Evolutionary conservation across 2,329 filamentous ascomycete species (phyloP).

Genomic region (Aaosphaeria pasadenensis): DNA sequence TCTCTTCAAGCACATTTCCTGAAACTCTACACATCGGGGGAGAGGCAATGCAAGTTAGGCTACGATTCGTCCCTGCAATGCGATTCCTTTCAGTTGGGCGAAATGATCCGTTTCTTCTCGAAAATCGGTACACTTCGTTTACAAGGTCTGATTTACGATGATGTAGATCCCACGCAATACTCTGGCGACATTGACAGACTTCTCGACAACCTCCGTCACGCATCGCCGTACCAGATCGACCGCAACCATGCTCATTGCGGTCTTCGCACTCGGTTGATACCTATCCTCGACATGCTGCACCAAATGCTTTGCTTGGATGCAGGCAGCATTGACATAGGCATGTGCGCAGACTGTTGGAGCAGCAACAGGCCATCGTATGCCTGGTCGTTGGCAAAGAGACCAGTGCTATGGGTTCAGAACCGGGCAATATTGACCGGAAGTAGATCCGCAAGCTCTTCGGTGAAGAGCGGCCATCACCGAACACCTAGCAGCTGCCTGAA

Average conservation of each 20-base stretch:
- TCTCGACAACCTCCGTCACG: conserved; percentile 61
- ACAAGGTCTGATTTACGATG: conserved; percentile 41
- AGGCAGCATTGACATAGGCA: conserved; percentile 37
- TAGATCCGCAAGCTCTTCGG: conserved; percentile 12
- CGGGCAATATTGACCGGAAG: conserved; percentile 13
- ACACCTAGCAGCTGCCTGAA: conserved; percentile 28
- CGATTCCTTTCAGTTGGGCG: conserved; percentile 75
- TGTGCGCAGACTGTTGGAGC: conserved; percentile 47
- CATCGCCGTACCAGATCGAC: conserved; percentile 71
- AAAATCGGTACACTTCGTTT: conserved; percentile 61
- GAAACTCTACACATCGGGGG: conserved; percentile 63
- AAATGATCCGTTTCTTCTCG: conserved; percentile 70
- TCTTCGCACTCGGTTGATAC: conserved; percentile 61
- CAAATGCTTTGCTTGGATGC: conserved; percentile 34
- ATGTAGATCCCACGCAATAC: conserved; percentile 47
- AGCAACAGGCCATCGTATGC: conserved; percentile 38
- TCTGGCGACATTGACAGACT: conserved; percentile 61
- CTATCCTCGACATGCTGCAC: conserved; percentile 63
- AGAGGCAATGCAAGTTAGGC: conserved; percentile 67
- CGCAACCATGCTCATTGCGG: conserved; percentile 72
- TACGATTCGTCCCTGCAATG: conserved; percentile 71
- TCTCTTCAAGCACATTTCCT: conserved; percentile 69
- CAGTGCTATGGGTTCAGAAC: conserved; percentile 40
- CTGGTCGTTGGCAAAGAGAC: conserved; percentile 45
- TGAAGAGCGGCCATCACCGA: conserved; percentile 11